A percentile compares a stretch with the other conserved stretches of the same genome.
Evolutionary conservation across 225 moss, liverwort and hornwort species (phyloP).

Genomic region (Antitrichia curtipendula): DNA sequence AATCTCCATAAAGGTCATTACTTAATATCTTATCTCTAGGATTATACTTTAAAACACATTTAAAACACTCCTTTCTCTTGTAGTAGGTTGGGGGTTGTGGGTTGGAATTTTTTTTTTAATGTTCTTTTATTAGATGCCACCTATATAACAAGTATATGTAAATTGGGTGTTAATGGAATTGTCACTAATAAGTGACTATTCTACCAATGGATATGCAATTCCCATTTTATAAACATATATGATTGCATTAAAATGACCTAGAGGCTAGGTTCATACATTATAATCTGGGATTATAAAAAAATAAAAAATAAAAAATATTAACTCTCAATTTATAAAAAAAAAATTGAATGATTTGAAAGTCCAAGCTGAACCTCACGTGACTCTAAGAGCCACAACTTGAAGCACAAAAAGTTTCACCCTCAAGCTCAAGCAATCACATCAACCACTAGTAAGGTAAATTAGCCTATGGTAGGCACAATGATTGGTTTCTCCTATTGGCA

Average conservation of each 20-base stretch:
- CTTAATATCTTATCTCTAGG: no score
- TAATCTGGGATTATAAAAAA: neutral
- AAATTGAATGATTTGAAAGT: neutral
- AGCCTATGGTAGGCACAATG: rapidly evolving
- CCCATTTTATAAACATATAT: neutral
- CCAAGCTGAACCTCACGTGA: neutral
- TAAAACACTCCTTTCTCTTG: no score
- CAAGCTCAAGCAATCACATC: rapidly evolving
- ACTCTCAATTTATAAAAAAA: neutral
- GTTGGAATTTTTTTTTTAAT: no score
- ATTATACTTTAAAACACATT: no score
- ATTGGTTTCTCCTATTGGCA: rapidly evolving
- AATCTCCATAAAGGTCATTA: no score
- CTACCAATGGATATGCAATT: neutral
- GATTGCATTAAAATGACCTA: neutral
- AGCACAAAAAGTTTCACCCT: neutral
- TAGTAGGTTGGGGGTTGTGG: no score
- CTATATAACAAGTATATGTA: no score
- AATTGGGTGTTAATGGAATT: no score
- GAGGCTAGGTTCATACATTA: no score
- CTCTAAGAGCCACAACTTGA: neutral
- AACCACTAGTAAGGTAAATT: rapidly evolving
- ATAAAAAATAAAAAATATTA: no score
- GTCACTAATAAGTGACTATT: no score
- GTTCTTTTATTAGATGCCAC: no score